Evolutionary conservation across 1,139 yeast species (phyloP).

Genomic region (Blastobotrys apis): DNA sequence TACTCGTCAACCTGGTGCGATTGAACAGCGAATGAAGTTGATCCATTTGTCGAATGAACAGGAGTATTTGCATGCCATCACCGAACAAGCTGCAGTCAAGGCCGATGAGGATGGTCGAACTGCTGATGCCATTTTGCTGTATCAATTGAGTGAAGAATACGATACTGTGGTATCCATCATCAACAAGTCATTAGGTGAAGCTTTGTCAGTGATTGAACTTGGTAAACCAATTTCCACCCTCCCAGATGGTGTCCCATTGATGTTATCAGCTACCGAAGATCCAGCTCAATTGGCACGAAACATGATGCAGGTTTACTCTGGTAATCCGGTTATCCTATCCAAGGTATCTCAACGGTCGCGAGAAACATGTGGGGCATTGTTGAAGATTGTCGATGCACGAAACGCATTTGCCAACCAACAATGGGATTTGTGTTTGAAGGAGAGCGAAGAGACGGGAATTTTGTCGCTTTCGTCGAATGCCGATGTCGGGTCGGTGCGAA

Average conservation of each 20-base stretch:
- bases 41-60: conserved; percentile 54
- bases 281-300: conserved; percentile 41
- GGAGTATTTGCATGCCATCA: conserved; percentile 59
- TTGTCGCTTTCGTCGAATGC: conserved; percentile 55
- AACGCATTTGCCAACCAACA: conserved; percentile 54
- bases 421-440: conserved; percentile 56
- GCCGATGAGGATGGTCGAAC: conserved; percentile 92
- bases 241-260: conserved; percentile 26
- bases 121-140: conserved; percentile 78
- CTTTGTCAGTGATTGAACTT: conserved; percentile 67
- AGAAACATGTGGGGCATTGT: conserved; percentile 60
- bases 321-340: conserved; percentile 34
- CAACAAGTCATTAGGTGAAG: conserved; percentile 75
- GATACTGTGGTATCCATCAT: conserved; percentile 77
- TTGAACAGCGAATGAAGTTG: conserved; percentile 73
- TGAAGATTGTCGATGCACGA: conserved; percentile 66
- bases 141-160: conserved; percentile 85
- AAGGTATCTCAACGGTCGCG: conserved; percentile 33
- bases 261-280: conserved; percentile 35
- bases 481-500: conserved; percentile 47
- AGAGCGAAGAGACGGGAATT: conserved; percentile 55
- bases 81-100: conserved; percentile 78
- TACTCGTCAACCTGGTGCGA: conserved; percentile 72
- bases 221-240: conserved; percentile 50
- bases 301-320: conserved; percentile 36